Base-by-base conservation (phyloP, 2,329 filamentous ascomycete genomes). In the Trichoderma guizhouense region DNA sequence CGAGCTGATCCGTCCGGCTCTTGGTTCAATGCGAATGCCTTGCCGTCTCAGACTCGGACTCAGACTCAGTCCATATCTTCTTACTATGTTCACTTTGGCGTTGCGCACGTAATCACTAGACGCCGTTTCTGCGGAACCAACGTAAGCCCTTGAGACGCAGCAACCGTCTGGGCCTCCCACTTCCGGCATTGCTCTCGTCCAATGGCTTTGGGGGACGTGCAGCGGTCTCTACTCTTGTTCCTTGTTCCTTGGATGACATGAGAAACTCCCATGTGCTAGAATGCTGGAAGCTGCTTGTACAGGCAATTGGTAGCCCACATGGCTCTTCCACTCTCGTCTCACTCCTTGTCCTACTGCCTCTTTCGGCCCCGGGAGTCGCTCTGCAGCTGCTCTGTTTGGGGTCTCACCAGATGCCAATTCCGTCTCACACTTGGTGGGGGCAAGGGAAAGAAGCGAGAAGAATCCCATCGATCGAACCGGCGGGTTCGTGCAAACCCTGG, bases 61-160 rank as follows among this genome's bases (percentile, higher is more conserved):
- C 26, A n/a, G 55, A 30, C 55, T n/a, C 5, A 18, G 15, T 43
- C 34, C 34, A 68, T 32, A n/a, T 43, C 51, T 3, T 34, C 34
- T 36, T 15, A 36, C 34, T 36, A 36, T 36, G 34, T 36, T 36
- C 34, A 36, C 24, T 32, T 51, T 69, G 36, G 66, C 66, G 58
- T 14, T 61, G 66, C 66, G 66, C 66, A 69, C 66, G 66, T 69
- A 69, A 69, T 69, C 66, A 69, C 66, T 69, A 69, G 32, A 32
- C 30, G 18, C 26, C 55, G 32, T n/a, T 51, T 55, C 21, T 34
- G 57, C 57, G 53, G 64, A 66, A 24, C 43, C 21, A 21, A 18
- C 28, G 66, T 69, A 69, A 69, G 66, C 66, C 66, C 66, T 69
- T 69, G 66, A 11, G 55, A 60, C 34, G 55, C 34, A 47, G 12